A percentile compares a stretch with the other conserved stretches of the same genome.
These are phyloP conservation scores for Arthrobotrys pseudoclavata DNA, from an alignment of 2,329 filamentous ascomycete genomes.

Conservation along the genomic window DNA sequence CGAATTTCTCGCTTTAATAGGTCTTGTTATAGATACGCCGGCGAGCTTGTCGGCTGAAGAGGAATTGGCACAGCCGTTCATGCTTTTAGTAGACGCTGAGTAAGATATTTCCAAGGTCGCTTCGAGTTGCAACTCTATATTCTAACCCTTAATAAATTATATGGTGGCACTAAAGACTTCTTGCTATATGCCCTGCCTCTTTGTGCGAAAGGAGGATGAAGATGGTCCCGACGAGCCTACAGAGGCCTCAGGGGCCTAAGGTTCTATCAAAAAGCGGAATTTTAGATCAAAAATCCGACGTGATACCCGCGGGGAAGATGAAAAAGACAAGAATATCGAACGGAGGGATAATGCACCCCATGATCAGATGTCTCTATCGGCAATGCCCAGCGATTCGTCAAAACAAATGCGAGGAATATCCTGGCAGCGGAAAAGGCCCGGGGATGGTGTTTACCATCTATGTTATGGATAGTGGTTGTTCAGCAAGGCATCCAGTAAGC, in stretches of 20 bases:
- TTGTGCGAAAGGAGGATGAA: neutral
- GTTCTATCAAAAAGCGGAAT: neutral
- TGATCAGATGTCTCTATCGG: constrained; percentile 3
- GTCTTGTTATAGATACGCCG: constrained; percentile 9
- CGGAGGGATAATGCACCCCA: neutral
- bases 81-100: neutral
- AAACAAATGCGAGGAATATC: neutral
- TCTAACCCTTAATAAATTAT: neutral
- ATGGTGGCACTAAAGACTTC: neutral
- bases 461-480: constrained; percentile 14
- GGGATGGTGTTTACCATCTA: constrained; percentile 14
- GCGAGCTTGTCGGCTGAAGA: neutral
- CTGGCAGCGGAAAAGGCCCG: constrained; percentile 17
- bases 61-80: neutral
- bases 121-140: no score
- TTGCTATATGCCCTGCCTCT: constrained; percentile 5
- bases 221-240: neutral
- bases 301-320: neutral
- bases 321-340: neutral
- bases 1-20: constrained; percentile 5
- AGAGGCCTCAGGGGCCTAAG: neutral
- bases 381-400: neutral
- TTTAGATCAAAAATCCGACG: neutral
- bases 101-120: neutral
- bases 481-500: constrained; percentile 20